These are phyloP conservation scores for Pneumocystis murina DNA, from an alignment of 1,139 yeast species.

Conservation along the genomic window DNA sequence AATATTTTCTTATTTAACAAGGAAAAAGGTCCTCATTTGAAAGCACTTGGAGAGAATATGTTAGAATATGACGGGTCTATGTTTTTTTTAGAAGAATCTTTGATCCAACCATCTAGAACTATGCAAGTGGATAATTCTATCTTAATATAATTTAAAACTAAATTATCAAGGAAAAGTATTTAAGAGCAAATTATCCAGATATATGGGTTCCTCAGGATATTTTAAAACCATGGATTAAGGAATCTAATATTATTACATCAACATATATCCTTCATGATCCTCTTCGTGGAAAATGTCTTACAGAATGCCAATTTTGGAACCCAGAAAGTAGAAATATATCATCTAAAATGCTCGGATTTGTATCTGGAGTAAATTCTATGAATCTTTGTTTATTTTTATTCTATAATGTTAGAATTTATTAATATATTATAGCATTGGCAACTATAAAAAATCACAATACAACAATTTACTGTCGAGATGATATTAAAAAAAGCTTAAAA, in stretches of 20 bases:
- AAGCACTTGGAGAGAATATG: not conserved
- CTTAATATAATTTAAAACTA: not conserved
- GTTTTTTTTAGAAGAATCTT: not conserved
- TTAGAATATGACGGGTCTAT: not conserved
- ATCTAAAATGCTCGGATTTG: not conserved
- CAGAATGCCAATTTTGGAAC: not conserved
- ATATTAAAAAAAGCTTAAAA: not conserved
- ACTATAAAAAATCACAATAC: not conserved
- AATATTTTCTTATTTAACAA: not conserved
- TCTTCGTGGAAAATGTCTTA: not conserved
- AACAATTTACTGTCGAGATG: not conserved
- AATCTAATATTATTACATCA: not conserved
- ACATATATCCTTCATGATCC: not conserved
- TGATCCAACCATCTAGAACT: not conserved
- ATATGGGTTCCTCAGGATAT: not conserved
- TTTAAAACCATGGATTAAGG: not conserved
- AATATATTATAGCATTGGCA: not conserved
- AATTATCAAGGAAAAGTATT: not conserved
- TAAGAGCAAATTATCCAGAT: not conserved
- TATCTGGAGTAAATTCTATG: not conserved
- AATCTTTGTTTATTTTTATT: not conserved
- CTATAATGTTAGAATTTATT: not conserved
- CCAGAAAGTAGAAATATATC: not conserved
- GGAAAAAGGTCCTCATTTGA: not conserved
- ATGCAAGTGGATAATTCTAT: not conserved